These are phyloP conservation scores for Macadamia integrifolia DNA, from an alignment of 164 flowering plant species.

Conservation along the genomic window DNA sequence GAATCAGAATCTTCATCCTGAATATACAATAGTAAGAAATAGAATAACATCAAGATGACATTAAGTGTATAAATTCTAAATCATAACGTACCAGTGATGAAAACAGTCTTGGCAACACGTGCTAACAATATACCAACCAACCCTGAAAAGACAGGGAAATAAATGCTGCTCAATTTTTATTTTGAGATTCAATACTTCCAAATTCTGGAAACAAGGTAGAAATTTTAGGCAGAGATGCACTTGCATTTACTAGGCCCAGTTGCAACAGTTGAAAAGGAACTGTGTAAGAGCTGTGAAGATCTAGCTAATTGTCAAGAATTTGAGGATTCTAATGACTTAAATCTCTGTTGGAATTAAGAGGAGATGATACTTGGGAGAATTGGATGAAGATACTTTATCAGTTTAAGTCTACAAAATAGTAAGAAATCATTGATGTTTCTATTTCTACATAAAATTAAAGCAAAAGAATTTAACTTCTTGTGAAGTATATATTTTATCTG, in stretches of 20 bases:
- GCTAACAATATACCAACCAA: conserved; percentile 78
- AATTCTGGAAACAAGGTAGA: neutral
- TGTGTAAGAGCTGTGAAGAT: neutral
- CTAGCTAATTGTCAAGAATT: neutral
- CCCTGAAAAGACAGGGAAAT: conserved; percentile 46
- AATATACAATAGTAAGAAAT: neutral
- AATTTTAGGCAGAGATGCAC: neutral
- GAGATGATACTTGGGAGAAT: too few relatives aligned
- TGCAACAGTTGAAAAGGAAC: neutral
- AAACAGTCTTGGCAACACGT: conserved; percentile 67
- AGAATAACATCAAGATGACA: neutral
- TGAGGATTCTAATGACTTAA: neutral
- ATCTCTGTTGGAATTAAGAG: neutral
- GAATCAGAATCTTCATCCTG: neutral
- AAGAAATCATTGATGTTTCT: too few relatives aligned
- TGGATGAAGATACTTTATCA: too few relatives aligned
- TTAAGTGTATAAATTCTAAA: neutral
- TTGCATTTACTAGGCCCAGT: neutral
- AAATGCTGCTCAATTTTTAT: conserved; percentile 1
- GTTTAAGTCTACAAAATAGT: too few relatives aligned
- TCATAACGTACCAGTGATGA: conserved; percentile 60
- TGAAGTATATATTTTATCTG: too few relatives aligned
- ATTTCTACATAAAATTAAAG: too few relatives aligned
- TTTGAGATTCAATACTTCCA: neutral
- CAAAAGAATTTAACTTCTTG: too few relatives aligned